phyloP scores from a whole-genome alignment of 306 rosid genomes.

The Sindora glabra region DNA sequence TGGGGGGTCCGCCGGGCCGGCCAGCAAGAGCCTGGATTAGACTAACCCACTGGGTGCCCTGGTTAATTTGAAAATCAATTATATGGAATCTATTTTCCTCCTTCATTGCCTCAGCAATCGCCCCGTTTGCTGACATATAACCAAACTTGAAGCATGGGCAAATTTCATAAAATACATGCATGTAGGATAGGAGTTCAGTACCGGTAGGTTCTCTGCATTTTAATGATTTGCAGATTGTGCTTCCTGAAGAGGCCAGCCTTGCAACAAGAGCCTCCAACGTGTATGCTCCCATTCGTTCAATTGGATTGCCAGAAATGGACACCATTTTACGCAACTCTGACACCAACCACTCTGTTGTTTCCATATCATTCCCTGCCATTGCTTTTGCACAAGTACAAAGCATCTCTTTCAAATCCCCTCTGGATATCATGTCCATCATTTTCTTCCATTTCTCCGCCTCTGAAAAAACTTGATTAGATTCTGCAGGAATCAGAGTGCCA shows the following conservation, averaged over 20 bases:
- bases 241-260: conserved; percentile 73
- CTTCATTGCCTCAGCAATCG: conserved; percentile 77
- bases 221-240: conserved; percentile 63
- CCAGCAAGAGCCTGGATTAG: conserved; percentile 67
- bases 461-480: conserved; percentile 14
- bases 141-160: conserved; percentile 88
- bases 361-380: conserved; percentile 44
- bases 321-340: conserved; percentile 65
- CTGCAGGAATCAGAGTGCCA: conserved; percentile 15
- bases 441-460: conserved; percentile 51
- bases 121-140: conserved; percentile 87
- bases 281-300: conserved; percentile 84
- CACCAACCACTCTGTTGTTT: conserved; percentile 56
- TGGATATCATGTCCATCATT: conserved; percentile 46
- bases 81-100: conserved; percentile 65
- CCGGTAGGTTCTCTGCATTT: conserved; percentile 79
- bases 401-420: conserved; percentile 62
- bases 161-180: conserved; percentile 73
- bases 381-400: conserved; percentile 76
- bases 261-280: conserved; percentile 84
- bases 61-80: conserved; percentile 84
- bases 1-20: conserved; percentile 81
- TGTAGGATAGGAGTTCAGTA: conserved; percentile 61
- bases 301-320: conserved; percentile 68
- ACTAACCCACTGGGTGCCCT: conserved; percentile 81